Conservation (phyloP, 441 rosid genomes). For the Viola pubescens region DNA sequence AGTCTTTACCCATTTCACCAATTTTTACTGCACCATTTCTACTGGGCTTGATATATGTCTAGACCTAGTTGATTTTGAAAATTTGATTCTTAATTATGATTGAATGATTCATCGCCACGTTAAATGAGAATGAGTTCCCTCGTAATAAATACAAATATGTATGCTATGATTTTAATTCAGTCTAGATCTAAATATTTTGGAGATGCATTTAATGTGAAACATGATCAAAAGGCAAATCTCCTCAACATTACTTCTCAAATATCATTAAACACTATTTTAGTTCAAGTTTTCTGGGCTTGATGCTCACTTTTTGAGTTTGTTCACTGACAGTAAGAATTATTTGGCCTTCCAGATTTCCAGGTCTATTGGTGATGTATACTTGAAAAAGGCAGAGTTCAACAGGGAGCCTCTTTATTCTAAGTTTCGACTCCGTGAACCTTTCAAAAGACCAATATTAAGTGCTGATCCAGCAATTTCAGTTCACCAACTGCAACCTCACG, state of each 20-base stretch:
- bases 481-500: slow-evolving; percentile 61
- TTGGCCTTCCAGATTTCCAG: slow-evolving; percentile 57
- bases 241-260: too few relatives aligned
- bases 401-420: slow-evolving; percentile 66
- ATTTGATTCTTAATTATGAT: too few relatives aligned
- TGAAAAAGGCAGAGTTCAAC: slow-evolving; percentile 89
- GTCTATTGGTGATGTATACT: slow-evolving; percentile 85
- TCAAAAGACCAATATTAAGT: slow-evolving; percentile 68
- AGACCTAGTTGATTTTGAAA: too few relatives aligned
- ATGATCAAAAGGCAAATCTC: too few relatives aligned
- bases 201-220: too few relatives aligned
- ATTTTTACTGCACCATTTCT: too few relatives aligned
- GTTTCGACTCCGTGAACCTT: slow-evolving; percentile 74
- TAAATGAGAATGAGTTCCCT: neutral
- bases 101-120: too few relatives aligned
- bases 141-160: neutral
- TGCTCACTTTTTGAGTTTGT: neutral
- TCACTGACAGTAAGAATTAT: slow-evolving; percentile 14
- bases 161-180: neutral
- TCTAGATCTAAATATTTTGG: too few relatives aligned
- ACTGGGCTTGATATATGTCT: too few relatives aligned
- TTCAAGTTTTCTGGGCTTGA: too few relatives aligned
- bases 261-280: too few relatives aligned
- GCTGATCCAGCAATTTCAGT: slow-evolving; percentile 65
- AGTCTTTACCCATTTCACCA: too few relatives aligned